phyloP scores from a whole-genome alignment of 805 yeast species.

The Wickerhamomyces chambardii region DNA sequence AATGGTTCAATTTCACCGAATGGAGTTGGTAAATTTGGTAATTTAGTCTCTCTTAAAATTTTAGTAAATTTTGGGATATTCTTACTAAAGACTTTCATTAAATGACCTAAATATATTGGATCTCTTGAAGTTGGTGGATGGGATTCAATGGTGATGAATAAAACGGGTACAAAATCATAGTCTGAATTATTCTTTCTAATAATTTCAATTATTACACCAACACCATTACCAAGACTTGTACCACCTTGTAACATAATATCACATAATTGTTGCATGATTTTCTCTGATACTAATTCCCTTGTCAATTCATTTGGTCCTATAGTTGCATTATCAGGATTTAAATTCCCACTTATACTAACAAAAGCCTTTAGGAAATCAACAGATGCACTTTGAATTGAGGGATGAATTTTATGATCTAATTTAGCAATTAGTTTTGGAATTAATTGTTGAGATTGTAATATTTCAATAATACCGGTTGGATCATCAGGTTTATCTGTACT shows the following conservation, averaged over 20 bases:
- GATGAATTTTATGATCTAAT: conserved; percentile 56
- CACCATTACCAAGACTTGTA: conserved; percentile 87
- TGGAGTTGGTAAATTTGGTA: conserved; percentile 43
- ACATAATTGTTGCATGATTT: conserved; percentile 58
- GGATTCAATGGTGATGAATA: conserved; percentile 71
- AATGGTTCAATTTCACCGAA: conserved; percentile 63
- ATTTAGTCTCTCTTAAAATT: conserved; percentile 36
- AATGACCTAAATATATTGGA: conserved; percentile 84
- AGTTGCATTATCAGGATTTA: conserved; percentile 79
- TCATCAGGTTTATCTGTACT: conserved; percentile 89
- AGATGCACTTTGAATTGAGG: conserved; percentile 83
- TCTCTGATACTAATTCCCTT: conserved; percentile 77
- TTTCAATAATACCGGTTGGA: conserved; percentile 80
- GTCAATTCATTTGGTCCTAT: conserved; percentile 95
- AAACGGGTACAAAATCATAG: conserved; percentile 83
- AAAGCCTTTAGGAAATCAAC: conserved; percentile 94
- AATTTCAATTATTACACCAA: conserved; percentile 88
- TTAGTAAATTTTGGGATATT: conserved; percentile 62
- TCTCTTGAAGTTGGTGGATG: conserved; percentile 93
- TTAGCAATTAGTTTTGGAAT: conserved; percentile 66
- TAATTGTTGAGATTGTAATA: conserved; percentile 62
- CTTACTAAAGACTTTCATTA: conserved; percentile 70
- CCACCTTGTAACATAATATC: conserved; percentile 76
- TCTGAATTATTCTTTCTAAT: conserved; percentile 95
- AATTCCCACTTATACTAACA: conserved; percentile 89